These are phyloP conservation scores for Alnus rubra DNA, from an alignment of 306 rosid genomes.

Conservation along the genomic window DNA sequence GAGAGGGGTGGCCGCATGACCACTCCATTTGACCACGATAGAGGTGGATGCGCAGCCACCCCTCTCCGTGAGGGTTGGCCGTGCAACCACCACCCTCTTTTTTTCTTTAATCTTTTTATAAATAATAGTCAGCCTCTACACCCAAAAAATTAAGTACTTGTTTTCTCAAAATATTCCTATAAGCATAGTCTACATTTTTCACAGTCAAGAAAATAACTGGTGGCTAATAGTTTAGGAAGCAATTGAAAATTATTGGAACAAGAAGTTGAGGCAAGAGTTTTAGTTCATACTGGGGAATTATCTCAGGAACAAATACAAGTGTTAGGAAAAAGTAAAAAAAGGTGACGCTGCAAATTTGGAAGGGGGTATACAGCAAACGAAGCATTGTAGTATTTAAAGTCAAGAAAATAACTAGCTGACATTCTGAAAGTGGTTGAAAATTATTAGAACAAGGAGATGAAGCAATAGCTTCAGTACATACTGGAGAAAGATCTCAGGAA, in stretches of 20 bases:
- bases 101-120: no score
- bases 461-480: neutral
- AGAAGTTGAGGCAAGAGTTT: conserved; percentile 1
- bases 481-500: neutral
- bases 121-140: no score
- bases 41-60: no score
- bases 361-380: no score
- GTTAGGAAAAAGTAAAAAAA: neutral
- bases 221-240: neutral
- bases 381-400: no score
- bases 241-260: neutral
- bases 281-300: neutral
- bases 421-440: neutral
- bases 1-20: no score
- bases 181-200: neutral
- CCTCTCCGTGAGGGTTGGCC: no score
- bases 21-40: no score
- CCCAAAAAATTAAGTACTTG: no score
- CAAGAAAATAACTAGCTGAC: neutral
- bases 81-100: no score
- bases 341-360: no score
- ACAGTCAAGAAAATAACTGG: neutral
- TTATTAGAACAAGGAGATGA: neutral
- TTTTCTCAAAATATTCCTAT: no score
- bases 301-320: neutral